Evolutionary conservation across 371 early-diverging fungal genomes (phyloP).

Genomic region (Apophysomyces trapeziformis): DNA sequence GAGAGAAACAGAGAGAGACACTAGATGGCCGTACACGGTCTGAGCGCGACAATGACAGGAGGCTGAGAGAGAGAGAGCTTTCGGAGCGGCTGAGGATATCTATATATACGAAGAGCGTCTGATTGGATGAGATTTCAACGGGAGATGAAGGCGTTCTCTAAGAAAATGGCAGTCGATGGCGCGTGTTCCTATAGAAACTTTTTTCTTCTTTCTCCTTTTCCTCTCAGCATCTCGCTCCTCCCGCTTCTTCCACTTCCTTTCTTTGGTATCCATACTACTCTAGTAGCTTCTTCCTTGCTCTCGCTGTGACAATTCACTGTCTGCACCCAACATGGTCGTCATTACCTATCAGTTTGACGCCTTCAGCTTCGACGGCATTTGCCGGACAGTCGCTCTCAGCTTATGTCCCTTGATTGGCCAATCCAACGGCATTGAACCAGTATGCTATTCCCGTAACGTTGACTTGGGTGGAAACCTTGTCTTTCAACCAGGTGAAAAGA

Average conservation of each 20-base stretch:
- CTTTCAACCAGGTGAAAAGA: conserved; percentile 84
- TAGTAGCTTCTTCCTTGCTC: conserved; percentile 2
- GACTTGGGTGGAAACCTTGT: conserved; percentile 78
- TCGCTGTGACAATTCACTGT: background rate
- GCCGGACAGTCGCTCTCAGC: conserved; percentile 78
- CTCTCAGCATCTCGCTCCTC: conserved; percentile 12
- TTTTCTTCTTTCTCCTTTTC: conserved; percentile 16
- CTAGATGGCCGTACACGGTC: background rate
- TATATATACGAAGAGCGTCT: background rate
- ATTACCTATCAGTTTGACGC: conserved; percentile 48
- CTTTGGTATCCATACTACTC: background rate
- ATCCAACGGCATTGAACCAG: conserved; percentile 80
- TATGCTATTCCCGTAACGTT: conserved; percentile 93
- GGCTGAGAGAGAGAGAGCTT: background rate
- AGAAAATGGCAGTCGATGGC: background rate
- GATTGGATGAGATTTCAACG: conserved; percentile 4
- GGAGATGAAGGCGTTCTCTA: conserved; percentile 5
- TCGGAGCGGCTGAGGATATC: background rate
- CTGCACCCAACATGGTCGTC: conserved; percentile 35
- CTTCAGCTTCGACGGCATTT: conserved; percentile 81
- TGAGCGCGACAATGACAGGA: conserved; percentile 4
- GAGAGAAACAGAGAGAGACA: too few species aligned
- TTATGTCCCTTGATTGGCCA: conserved; percentile 89
- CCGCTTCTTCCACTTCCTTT: conserved; percentile 1
- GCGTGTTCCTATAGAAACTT: conserved; percentile 8